Evolutionary conservation across 352 stramenopile genomes (phyloP), one percentile per base, ranked within the genome.

Genomic region (Globisporangium iwayamae): DNA sequence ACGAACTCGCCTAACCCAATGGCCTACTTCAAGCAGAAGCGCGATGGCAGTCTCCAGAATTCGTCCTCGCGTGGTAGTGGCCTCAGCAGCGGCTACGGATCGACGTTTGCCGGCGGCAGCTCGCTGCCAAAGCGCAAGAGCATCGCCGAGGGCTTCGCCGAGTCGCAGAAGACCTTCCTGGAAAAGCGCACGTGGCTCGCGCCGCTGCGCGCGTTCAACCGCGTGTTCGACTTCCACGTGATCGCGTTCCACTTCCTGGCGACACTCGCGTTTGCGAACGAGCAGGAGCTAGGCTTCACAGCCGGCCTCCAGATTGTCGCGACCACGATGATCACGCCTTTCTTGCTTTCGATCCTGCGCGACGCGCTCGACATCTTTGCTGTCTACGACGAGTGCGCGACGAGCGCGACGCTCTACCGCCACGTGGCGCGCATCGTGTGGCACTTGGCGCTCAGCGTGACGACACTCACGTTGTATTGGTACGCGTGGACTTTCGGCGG

Each of bases 181-280:
- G 97, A 99, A 69, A 99, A 99, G 71, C 85, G 97, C 18, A 98
- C 92, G 39, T 98, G 97, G 95, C 78, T 99, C 7, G 88, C 96
- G 45, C 94, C 94, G 16, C 79, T 99, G 39, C 91, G 98, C 43
- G 94, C 96, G 6, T 94, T 99, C 66, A 90, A 87, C 60, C 91
- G 97, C 22, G 93, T 99, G 48, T 92, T 99, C 54, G 97, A 99
- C 70, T 99, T 98, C 80, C 96, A 99, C 73, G 91, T 99, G 56
- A 79, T 98, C 28, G 92, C 94, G 8, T 99, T 99, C 78, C 98
- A 98, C 66, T 83, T 99, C 14, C 76, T 99, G 22, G 89, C 82
- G 8, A 82, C 95, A 6, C 66, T 99, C 22, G 94, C 96, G 18
- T 99, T 99, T 61, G 81, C 79, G 5, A 77, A 78, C 38, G 90